phyloP scores from a whole-genome alignment of 2,329 filamentous ascomycete genomes.

The Neurospora sp. region DNA sequence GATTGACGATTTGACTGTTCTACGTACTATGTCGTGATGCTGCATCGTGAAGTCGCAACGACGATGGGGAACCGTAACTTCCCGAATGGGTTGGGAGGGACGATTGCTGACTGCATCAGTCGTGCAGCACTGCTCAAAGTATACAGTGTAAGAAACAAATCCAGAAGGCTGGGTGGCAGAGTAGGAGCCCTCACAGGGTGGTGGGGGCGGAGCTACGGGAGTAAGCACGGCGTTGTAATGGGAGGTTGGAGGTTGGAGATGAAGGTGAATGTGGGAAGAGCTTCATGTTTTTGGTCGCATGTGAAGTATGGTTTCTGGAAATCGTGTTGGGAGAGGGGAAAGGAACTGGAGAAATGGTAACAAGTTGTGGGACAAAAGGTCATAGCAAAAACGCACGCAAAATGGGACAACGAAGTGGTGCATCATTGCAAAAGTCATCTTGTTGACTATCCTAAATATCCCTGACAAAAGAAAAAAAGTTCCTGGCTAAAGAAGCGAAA shows the following conservation, averaged over 20 bases:
- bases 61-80: not conserved
- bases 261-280: not conserved
- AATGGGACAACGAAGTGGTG: not conserved
- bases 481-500: not conserved
- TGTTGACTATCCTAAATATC: not conserved
- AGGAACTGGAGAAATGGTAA: not conserved
- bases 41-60: not conserved
- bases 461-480: not conserved
- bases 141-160: too few species aligned
- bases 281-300: not conserved
- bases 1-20: not conserved
- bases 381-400: not conserved
- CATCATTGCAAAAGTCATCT: not conserved
- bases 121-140: not conserved
- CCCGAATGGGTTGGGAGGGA: not conserved
- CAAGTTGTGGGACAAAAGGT: not conserved
- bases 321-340: not conserved
- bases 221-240: not conserved
- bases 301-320: not conserved
- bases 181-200: not conserved
- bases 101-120: not conserved
- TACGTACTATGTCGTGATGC: not conserved
- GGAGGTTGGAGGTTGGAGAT: not conserved
- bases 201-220: not conserved
- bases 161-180: not conserved